Percentiles rank a stretch among this genome's conserved stretches.
Conservation (phyloP, 352 stramenopile genomes). For the Phytophthora multivora region DNA sequence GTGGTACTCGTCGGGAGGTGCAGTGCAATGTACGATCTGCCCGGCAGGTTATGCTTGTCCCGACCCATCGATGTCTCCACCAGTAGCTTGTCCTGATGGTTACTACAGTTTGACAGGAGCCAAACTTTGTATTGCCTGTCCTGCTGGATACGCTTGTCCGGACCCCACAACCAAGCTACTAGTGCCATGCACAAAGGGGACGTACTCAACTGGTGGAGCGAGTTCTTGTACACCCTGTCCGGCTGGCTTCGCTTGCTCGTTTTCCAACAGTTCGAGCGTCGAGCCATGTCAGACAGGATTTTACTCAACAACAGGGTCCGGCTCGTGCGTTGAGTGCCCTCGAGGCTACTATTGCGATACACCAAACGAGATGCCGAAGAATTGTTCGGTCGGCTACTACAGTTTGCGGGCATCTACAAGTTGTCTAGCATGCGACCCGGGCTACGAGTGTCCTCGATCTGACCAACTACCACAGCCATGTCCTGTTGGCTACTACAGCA, state of each 20-base stretch:
- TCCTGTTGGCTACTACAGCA: conserved; percentile 88
- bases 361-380: conserved; percentile 63
- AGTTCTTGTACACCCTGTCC: conserved; percentile 71
- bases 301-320: conserved; percentile 66
- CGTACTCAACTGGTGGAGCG: conserved; percentile 55
- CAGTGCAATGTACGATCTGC: conserved; percentile 68
- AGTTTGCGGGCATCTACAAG: conserved; percentile 67
- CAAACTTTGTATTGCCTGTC: conserved; percentile 59
- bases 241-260: conserved; percentile 78
- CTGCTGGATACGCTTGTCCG: conserved; percentile 77
- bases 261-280: conserved; percentile 64
- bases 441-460: conserved; percentile 83
- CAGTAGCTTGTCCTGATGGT: conserved; percentile 51
- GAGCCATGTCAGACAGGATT: conserved; percentile 61
- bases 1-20: conserved; percentile 40
- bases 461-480: conserved; percentile 80
- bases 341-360: conserved; percentile 83
- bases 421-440: conserved; percentile 73
- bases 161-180: conserved; percentile 54
- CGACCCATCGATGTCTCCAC: conserved; percentile 34
- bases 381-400: conserved; percentile 82
- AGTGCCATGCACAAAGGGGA: conserved; percentile 56
- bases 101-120: conserved; percentile 66
- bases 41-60: conserved; percentile 63
- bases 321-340: conserved; percentile 75